A percentile compares a stretch with the other conserved stretches of the same genome.
Conservation (phyloP, 2,329 filamentous ascomycete genomes). For the Diaporthe velutina region DNA sequence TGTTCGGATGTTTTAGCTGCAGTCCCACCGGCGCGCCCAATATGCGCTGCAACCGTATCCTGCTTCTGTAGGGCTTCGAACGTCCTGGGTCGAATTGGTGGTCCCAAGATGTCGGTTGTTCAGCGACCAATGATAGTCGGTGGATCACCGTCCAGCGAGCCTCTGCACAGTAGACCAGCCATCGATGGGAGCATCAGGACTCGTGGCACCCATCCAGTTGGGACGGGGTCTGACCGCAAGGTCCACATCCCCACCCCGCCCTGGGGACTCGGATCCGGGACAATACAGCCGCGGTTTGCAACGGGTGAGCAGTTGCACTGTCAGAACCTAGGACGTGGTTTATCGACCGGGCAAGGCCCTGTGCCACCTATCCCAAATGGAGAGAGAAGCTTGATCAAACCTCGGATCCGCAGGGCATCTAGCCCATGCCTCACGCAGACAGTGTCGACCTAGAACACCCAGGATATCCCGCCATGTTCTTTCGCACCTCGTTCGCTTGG, state of each 20-base stretch:
- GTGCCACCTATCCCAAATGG: background rate
- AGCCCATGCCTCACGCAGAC: background rate
- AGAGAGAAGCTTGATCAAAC: background rate
- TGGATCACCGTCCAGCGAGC: slow-evolving; percentile 1
- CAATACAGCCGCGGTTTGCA: slow-evolving; percentile 7
- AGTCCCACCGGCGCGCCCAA: background rate
- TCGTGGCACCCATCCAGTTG: slow-evolving; percentile 8
- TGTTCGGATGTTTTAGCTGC: slow-evolving; percentile 22
- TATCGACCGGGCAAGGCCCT: background rate
- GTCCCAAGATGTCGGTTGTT: slow-evolving; percentile 9
- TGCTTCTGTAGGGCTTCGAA: slow-evolving; percentile 24
- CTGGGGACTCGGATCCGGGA: slow-evolving; percentile 6
- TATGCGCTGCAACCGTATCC: slow-evolving; percentile 18
- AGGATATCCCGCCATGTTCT: background rate
- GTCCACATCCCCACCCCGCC: slow-evolving; percentile 27
- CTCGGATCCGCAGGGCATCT: background rate
- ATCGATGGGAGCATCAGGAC: slow-evolving; percentile 3
- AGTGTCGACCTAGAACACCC: background rate
- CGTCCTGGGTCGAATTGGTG: background rate
- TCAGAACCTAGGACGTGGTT: background rate
- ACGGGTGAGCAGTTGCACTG: background rate
- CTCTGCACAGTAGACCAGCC: background rate
- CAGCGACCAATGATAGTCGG: slow-evolving; percentile 26
- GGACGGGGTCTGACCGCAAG: slow-evolving; percentile 1
- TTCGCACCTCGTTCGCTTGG: background rate